Conservation (phyloP, 2,329 filamentous ascomycete species). For the Stemphylium beticola region DNA sequence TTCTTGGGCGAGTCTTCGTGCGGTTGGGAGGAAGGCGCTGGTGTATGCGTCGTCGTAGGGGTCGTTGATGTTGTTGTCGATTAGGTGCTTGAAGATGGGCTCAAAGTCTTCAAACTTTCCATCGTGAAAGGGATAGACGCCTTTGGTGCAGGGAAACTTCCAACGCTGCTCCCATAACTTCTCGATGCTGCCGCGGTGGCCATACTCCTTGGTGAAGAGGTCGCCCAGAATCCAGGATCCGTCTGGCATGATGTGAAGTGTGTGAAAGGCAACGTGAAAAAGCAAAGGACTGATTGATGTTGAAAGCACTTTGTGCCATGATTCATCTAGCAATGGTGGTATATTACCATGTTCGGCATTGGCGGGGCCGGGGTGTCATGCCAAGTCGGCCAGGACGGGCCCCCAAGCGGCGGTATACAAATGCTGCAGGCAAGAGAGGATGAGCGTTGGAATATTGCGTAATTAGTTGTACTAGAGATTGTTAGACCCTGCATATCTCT, state of each 20-base stretch:
- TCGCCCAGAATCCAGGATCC: slow-evolving; percentile 46
- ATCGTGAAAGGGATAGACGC: slow-evolving; percentile 77
- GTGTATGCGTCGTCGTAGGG: slow-evolving; percentile 70
- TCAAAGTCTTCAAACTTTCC: slow-evolving; percentile 71
- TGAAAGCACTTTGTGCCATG: background rate
- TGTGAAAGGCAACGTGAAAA: background rate
- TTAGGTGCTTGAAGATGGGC: slow-evolving; percentile 56
- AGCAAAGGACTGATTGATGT: background rate
- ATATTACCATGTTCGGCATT: slow-evolving; percentile 21
- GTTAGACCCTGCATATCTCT: background rate
- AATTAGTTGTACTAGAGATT: background rate
- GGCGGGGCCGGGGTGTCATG: slow-evolving; percentile 31
- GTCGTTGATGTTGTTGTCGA: slow-evolving; percentile 66
- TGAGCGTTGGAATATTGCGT: background rate
- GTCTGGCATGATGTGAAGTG: slow-evolving; percentile 26
- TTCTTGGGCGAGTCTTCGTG: slow-evolving; percentile 60
- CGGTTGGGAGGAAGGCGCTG: slow-evolving; percentile 64
- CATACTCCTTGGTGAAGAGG: slow-evolving; percentile 46
- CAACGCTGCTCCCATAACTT: slow-evolving; percentile 45
- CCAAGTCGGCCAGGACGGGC: slow-evolving; percentile 21
- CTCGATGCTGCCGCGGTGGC: slow-evolving; percentile 41
- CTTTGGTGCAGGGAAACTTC: slow-evolving; percentile 45
- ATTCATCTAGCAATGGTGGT: background rate
- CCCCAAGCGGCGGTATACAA: slow-evolving; percentile 17
- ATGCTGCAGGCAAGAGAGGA: background rate